These are phyloP conservation scores for Bonnemaisonia californica DNA, from an alignment of 31 red algal species.

Conservation along the genomic window DNA sequence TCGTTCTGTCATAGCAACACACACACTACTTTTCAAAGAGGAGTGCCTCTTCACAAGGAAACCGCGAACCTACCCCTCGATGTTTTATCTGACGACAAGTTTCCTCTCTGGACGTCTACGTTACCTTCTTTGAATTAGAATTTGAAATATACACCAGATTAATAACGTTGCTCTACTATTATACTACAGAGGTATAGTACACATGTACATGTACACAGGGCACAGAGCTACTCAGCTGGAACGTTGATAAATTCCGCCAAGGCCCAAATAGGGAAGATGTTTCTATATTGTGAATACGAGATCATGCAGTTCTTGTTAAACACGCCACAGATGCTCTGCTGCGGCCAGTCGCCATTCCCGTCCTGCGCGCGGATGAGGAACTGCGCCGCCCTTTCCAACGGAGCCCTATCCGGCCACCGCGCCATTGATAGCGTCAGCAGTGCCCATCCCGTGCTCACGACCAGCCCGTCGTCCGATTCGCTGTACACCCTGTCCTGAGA, in stretches of 20 bases:
- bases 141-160: too few relatives aligned
- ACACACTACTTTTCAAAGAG: too few relatives aligned
- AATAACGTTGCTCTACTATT: neutral
- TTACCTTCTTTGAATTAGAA: too few relatives aligned
- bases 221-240: neutral
- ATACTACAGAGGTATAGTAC: neutral
- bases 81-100: too few relatives aligned
- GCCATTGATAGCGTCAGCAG: slow-evolving; percentile 76
- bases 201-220: neutral
- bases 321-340: slow-evolving; percentile 94
- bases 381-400: slow-evolving; percentile 57
- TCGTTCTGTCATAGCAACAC: too few relatives aligned
- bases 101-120: too few relatives aligned
- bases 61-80: too few relatives aligned
- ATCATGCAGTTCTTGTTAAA: slow-evolving; percentile 99
- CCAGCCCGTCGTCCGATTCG: slow-evolving; percentile 74
- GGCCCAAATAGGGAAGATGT: slow-evolving; percentile 95
- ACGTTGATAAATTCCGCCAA: slow-evolving; percentile 77
- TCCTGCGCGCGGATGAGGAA: slow-evolving; percentile 77
- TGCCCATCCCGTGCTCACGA: slow-evolving; percentile 96
- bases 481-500: slow-evolving; percentile 68
- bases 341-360: slow-evolving; percentile 90
- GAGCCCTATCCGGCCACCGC: slow-evolving; percentile 60
- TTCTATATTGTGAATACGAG: slow-evolving; percentile 92
- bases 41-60: too few relatives aligned